Percentiles rank a stretch among this genome's conserved stretches.
These are phyloP conservation scores for Lachancea kluyveri DNA, from an alignment of 805 yeast species.

Conservation along the genomic window DNA sequence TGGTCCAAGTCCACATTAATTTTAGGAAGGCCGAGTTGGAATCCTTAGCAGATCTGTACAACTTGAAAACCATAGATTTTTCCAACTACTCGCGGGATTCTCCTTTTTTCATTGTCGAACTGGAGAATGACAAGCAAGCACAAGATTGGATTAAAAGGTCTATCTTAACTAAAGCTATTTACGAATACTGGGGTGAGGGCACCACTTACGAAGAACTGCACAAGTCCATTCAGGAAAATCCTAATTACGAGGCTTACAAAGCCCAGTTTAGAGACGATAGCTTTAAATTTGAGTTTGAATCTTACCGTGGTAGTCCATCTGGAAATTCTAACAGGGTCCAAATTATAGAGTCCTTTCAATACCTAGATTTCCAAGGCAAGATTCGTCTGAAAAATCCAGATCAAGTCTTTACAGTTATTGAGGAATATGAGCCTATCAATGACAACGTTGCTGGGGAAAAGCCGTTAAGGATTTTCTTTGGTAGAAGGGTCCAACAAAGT, in stretches of 20 bases:
- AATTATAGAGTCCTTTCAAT: slow-evolving; percentile 66
- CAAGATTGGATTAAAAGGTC: slow-evolving; percentile 55
- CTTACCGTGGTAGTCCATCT: slow-evolving; percentile 63
- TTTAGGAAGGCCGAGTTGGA: slow-evolving; percentile 81
- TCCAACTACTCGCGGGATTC: slow-evolving; percentile 46
- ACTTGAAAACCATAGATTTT: slow-evolving; percentile 49
- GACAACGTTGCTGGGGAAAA: slow-evolving; percentile 36
- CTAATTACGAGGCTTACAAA: slow-evolving; percentile 15
- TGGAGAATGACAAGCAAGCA: slow-evolving; percentile 67
- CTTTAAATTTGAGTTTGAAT: slow-evolving; percentile 79
- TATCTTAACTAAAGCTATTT: slow-evolving; percentile 65
- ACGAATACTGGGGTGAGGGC: slow-evolving; percentile 79
- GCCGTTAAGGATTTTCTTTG: slow-evolving; percentile 65
- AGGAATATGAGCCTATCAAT: slow-evolving; percentile 55
- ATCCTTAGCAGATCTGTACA: slow-evolving; percentile 65
- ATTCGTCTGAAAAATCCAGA: slow-evolving; percentile 76
- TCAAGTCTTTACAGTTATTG: slow-evolving; percentile 62
- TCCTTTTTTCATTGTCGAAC: slow-evolving; percentile 68
- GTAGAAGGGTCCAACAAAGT: slow-evolving; percentile 59
- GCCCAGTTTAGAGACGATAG: slow-evolving; percentile 37
- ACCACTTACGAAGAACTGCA: slow-evolving; percentile 51
- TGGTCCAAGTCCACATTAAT: slow-evolving; percentile 78
- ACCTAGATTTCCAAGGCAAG: slow-evolving; percentile 67
- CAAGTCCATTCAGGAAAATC: slow-evolving; percentile 31
- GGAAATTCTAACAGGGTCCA: slow-evolving; percentile 39